Base-by-base conservation (phyloP, 192 early-diverging fungal genomes). In the Coemansia sp. region DNA sequence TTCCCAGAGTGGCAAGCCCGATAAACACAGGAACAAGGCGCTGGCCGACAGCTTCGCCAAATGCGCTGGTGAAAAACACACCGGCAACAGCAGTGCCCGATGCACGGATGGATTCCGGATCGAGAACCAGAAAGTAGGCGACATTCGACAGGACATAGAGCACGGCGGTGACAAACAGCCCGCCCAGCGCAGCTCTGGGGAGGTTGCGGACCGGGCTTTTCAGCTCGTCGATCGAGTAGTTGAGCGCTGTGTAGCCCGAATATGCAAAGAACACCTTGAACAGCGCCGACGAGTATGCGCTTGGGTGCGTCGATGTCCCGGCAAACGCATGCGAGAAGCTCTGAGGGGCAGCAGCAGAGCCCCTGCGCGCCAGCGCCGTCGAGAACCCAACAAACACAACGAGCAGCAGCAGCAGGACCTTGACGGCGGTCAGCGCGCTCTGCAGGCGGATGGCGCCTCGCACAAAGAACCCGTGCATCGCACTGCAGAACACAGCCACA, bases 151-250 rank as follows among this genome's bases (percentile, higher is more conserved):
- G 61, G n/a, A 86, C 57, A 48, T 88, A 88, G 15, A 88, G 62
- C 14, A 68, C 41, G 0, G 84, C 78, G 7, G 85, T 83, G 2
- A 82, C 57, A 20, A 70, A 55, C 44, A 87, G 58, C 1, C 83
- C 84, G 38, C 82, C 74, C 29, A 82, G 42, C 13, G 83, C 83
- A 17, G 83, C 83, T 0, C 81, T 69, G 28, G 84, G 85, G 59
- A 88, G 68, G 58, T 86, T 88, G 59, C 80, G 82, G 41, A 75
- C 72, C 11, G 87, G 87, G 38, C 70, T 61, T 10, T 72, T 59
- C 50, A 88, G 71, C 68, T 88, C 87, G 58, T 82, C 86, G 1
- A 86, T 75, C 3, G 78, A 79, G 70, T 87, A 88, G 61, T 85
- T 83, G 17, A 85, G 65, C 45, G 83, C 76, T 19, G 74, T 82